Base-by-base conservation (phyloP, 495 filamentous ascomycete genomes). In the Xylaria scruposa region DNA sequence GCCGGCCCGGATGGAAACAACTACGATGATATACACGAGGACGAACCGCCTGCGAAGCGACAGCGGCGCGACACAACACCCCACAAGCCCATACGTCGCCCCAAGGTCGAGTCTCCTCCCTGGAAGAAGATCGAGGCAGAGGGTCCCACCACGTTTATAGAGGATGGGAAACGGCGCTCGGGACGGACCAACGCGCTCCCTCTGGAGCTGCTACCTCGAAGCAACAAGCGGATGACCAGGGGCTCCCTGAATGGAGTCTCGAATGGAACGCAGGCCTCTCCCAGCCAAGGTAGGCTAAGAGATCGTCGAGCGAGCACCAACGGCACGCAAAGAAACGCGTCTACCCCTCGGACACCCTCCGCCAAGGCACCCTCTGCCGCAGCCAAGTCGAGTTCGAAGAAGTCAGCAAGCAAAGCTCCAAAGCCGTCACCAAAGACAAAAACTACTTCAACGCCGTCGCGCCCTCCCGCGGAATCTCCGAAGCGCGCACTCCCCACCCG, bases 51-150 rank as follows among this genome's bases (percentile, higher is more conserved):
- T 63, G 84, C 86, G 13, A 97, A 96, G 81, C 90, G 90, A 77
- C 90, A 92, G 74, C 91, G 93, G 8, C 83, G 82, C 49, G 80
- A 81, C 36, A 75, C 79, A 36, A 83, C 84, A 1, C 83, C 85
- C 4, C 64, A 74, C 15, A 79, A 68, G 58, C 56, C 78, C 38
- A 33, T 74, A 24, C 83, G 84, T 33, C 73, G 75, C 62, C 78
- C 78, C n/a, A 89, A 89, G 73, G 78, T 78, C 29, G 81, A 84
- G 67, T 98, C 96, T 40, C 96, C 96, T 70, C 96, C 96, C 31
- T 99, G 96, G 96, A 98, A 96, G 84, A 95, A 90, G 79, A 84
- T 92, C 64, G 90, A 92, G 58, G 92, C 90, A 33, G 93, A 97
- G 54, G 97, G 95, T 0, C 96, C 96, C 4, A 93, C 96, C 10